Percentiles rank a stretch among this genome's conserved stretches.
These are phyloP conservation scores for Drechmeria coniospora DNA, from an alignment of 2,329 filamentous ascomycete species.

Conservation along the genomic window DNA sequence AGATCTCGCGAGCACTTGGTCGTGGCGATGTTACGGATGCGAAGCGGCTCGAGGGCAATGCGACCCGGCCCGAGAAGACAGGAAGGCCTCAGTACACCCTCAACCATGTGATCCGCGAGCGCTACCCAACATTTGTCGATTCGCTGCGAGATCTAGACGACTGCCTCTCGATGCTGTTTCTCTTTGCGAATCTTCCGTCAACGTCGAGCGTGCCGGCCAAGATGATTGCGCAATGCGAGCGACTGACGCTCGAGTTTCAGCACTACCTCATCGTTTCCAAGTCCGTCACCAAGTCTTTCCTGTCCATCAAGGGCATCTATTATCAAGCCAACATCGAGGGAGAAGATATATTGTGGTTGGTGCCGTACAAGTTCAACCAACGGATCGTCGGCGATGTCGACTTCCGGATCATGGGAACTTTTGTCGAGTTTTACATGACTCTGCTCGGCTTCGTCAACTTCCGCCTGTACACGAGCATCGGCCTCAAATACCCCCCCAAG, in stretches of 20 bases:
- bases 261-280: slow-evolving; percentile 92
- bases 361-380: slow-evolving; percentile 97
- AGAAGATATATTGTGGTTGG: slow-evolving; percentile 92
- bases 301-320: slow-evolving; percentile 98
- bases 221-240: slow-evolving; percentile 90
- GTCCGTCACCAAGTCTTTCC: slow-evolving; percentile 85
- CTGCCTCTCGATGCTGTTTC: slow-evolving; percentile 89
- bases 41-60: slow-evolving; percentile 71
- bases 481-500: slow-evolving; percentile 88
- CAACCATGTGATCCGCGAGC: slow-evolving; percentile 94
- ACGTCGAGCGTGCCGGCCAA: slow-evolving; percentile 81
- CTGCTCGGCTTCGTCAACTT: slow-evolving; percentile 93
- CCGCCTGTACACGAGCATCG: slow-evolving; percentile 78
- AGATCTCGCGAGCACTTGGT: slow-evolving; percentile 84
- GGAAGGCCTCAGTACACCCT: slow-evolving; percentile 80
- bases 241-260: slow-evolving; percentile 87
- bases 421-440: slow-evolving; percentile 97
- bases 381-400: slow-evolving; percentile 86
- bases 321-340: slow-evolving; percentile 96
- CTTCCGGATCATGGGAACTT: slow-evolving; percentile 98
- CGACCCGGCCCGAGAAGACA: slow-evolving; percentile 75
- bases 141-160: slow-evolving; percentile 90
- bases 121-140: slow-evolving; percentile 93
- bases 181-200: slow-evolving; percentile 92
- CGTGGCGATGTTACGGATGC: slow-evolving; percentile 85